Evolutionary conservation across 495 filamentous ascomycete genomes (phyloP), one percentile per base, ranked within the genome.

Genomic region (Tuber calosporum): DNA sequence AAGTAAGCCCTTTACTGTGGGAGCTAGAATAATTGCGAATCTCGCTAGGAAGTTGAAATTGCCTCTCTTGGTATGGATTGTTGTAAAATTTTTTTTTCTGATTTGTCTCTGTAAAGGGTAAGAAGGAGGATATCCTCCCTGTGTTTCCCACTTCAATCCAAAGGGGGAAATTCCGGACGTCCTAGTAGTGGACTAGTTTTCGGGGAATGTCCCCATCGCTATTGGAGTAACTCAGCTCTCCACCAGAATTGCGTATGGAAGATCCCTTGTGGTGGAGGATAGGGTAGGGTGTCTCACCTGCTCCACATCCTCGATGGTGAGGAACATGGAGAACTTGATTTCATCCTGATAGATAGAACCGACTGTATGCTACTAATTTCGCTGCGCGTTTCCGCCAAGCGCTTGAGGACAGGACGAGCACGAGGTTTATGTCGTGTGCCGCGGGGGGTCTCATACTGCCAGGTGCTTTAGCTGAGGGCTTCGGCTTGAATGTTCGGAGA

Each of bases 401-500:
- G 39, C 40, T 42, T 37, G 66, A 34, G 30, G 37, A 75, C 72
- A 70, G 42, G 26, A 48, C 6, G 30, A 76, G 66, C 67, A 58
- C 8, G n/a, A 11, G 20, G 43, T 48, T 48, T 48, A 48, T 48
- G 43, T n/a, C n/a, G 43, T 22, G 20, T 22, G n/a, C 20, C 4
- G 17, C 8, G 9, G 20, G n/a, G n/a, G 43, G 43, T 48, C 20
- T 19, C 43, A 48, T 8, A 8, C 6, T 9, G 39, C 0, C 8
- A 40, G n/a, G 1, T 58, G 48, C 13, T 26, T 2, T 0, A 9
- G 4, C n/a, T 58, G 8, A 58, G 48, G 3, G 22, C 48, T 58
- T 58, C 48, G n/a, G 48, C 48, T 58, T 58, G 48, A n/a, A 58
- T 26, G 48, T 58, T 58, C 48, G 48, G 48, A 26, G 48, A 58